phyloP scores from a whole-genome alignment of 306 rosid species.

The Inga leiocalycina region DNA sequence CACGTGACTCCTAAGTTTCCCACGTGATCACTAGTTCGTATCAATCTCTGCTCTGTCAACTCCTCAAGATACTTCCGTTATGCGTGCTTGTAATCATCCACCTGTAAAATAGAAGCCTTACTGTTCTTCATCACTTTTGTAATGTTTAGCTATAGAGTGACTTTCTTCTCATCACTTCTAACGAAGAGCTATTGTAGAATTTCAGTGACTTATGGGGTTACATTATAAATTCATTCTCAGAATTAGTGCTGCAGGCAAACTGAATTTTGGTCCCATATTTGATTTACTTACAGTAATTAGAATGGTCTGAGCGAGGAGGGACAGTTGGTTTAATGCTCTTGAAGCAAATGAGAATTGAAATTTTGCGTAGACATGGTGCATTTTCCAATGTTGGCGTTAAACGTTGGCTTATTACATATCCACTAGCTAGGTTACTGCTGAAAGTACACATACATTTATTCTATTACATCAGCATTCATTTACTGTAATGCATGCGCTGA shows the following conservation, averaged over 20 bases:
- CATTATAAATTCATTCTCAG: background rate
- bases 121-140: background rate
- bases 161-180: background rate
- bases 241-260: background rate
- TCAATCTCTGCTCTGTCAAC: background rate
- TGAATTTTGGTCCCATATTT: constrained; percentile 34
- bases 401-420: background rate
- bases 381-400: constrained; percentile 54
- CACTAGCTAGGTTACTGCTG: background rate
- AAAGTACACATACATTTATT: background rate
- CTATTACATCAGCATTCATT: constrained; percentile 12
- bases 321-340: constrained; percentile 39
- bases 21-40: constrained; percentile 28
- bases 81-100: constrained; percentile 26
- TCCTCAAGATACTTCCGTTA: background rate
- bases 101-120: constrained; percentile 13
- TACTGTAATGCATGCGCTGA: constrained; percentile 18
- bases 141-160: background rate
- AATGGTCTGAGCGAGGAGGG: constrained; percentile 33
- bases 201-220: background rate
- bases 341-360: constrained; percentile 44
- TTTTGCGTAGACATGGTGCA: constrained; percentile 41
- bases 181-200: background rate
- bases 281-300: constrained; percentile 37
- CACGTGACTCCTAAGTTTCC: constrained; percentile 48